Percentiles rank a stretch among this genome's conserved stretches.
These are phyloP conservation scores for Pythium dissotocum DNA, from an alignment of 352 stramenopile species.

Conservation along the genomic window DNA sequence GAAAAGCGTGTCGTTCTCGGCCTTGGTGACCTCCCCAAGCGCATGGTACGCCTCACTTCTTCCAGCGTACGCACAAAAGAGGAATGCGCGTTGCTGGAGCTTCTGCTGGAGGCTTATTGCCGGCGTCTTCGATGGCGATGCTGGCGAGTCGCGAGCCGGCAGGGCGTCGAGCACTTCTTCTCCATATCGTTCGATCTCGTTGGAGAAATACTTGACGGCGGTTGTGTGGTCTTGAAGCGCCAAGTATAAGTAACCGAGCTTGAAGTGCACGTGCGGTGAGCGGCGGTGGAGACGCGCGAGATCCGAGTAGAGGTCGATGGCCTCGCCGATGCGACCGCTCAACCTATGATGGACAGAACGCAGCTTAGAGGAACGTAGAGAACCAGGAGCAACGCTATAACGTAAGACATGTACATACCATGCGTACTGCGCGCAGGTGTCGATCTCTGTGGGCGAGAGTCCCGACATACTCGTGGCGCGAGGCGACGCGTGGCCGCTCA, in stretches of 20 bases:
- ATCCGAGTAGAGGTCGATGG: constrained; percentile 49
- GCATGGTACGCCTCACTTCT: constrained; percentile 38
- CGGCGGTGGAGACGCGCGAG: constrained; percentile 37
- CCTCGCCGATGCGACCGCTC: constrained; percentile 44
- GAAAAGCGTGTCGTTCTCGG: constrained; percentile 37
- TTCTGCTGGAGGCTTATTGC: neutral
- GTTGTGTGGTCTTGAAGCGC: constrained; percentile 31
- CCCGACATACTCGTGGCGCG: constrained; percentile 4
- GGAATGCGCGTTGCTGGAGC: constrained; percentile 36
- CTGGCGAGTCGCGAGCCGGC: neutral
- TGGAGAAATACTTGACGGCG: constrained; percentile 40
- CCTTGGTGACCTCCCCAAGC: constrained; percentile 32
- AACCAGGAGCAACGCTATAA: neutral
- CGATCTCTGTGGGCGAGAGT: constrained; percentile 34
- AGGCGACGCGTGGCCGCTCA: constrained; percentile 24
- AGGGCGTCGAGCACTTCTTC: constrained; percentile 7
- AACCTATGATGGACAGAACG: constrained; percentile 26
- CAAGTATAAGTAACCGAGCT: constrained; percentile 52
- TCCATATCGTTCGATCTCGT: constrained; percentile 40
- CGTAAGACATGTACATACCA: constrained; percentile 29
- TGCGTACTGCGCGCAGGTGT: constrained; percentile 51
- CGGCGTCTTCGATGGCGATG: neutral
- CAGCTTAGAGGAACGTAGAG: neutral
- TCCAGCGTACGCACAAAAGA: constrained; percentile 45
- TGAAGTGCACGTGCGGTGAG: constrained; percentile 58